Percentiles rank a stretch among this genome's conserved stretches.
Conservation (phyloP, 129 eudicot genomes). For the Artemisia tridentata region DNA sequence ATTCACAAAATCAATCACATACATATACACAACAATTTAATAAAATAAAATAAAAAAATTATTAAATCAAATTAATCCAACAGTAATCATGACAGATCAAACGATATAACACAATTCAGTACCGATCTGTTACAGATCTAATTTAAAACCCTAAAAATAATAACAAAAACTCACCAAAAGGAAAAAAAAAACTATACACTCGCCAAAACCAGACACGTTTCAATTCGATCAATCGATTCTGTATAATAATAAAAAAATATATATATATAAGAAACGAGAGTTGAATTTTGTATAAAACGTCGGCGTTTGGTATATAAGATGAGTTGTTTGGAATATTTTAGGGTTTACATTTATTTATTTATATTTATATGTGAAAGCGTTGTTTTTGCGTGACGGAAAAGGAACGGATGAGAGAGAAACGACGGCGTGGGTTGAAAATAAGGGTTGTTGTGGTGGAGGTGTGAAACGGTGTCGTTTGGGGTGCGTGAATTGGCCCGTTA, state of each 20-base stretch:
- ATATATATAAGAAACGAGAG: background rate
- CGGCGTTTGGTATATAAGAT: constrained; percentile 14
- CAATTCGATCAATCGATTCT: constrained; percentile 1
- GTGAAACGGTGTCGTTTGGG: no score
- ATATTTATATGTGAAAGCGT: constrained; percentile 4
- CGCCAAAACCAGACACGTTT: constrained; percentile 5
- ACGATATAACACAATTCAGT: background rate
- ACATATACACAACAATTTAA: no score
- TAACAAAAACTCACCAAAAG: constrained; percentile 11
- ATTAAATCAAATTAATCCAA: background rate
- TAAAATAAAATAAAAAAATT: background rate
- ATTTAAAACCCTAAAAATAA: background rate
- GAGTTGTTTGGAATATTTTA: background rate
- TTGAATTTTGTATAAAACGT: constrained; percentile 8
- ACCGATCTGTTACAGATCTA: constrained; percentile 22
- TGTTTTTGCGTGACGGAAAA: constrained; percentile 7
- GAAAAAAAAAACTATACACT: constrained; percentile 12
- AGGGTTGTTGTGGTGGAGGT: background rate
- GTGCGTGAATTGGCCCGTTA: no score
- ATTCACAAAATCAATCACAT: no score
- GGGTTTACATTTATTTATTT: background rate
- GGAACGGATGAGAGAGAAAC: constrained; percentile 31
- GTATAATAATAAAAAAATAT: background rate
- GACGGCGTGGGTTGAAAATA: constrained; percentile 24
- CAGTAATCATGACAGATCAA: no score